Conservation (phyloP, 2,329 filamentous ascomycete genomes). For the Sporothrix luriei region DNA sequence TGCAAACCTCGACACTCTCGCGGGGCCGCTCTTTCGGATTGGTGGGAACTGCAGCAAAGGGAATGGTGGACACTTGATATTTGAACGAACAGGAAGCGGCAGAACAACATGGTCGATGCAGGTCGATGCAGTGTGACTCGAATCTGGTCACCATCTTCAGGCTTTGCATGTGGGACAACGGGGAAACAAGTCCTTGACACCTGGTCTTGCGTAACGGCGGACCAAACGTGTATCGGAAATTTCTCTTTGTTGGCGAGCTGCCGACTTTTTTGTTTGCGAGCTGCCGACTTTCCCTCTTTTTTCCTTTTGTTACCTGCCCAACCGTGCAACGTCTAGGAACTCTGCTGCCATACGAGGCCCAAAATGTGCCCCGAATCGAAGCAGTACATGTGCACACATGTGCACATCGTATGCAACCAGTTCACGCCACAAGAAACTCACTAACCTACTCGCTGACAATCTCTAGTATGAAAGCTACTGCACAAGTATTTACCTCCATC, state of each 20-base stretch:
- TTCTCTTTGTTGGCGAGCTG: background rate
- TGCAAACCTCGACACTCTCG: no score
- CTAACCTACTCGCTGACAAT: no score
- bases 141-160: constrained; percentile 1
- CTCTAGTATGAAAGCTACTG: no score
- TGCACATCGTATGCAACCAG: no score
- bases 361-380: background rate
- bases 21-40: background rate
- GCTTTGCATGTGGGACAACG: background rate
- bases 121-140: constrained; percentile 18
- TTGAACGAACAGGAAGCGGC: background rate
- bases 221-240: background rate
- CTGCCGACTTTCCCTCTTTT: background rate
- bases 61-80: background rate
- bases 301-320: background rate
- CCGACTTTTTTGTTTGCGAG: no score
- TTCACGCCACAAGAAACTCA: no score
- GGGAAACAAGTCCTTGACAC: background rate
- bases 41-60: background rate
- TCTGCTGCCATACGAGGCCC: background rate
- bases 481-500: no score
- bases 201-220: background rate
- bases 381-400: background rate
- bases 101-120: constrained; percentile 16
- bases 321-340: constrained; percentile 10